Evolutionary conservation across 2,329 filamentous ascomycete genomes (phyloP).

Genomic region (Sarocladium strictum): DNA sequence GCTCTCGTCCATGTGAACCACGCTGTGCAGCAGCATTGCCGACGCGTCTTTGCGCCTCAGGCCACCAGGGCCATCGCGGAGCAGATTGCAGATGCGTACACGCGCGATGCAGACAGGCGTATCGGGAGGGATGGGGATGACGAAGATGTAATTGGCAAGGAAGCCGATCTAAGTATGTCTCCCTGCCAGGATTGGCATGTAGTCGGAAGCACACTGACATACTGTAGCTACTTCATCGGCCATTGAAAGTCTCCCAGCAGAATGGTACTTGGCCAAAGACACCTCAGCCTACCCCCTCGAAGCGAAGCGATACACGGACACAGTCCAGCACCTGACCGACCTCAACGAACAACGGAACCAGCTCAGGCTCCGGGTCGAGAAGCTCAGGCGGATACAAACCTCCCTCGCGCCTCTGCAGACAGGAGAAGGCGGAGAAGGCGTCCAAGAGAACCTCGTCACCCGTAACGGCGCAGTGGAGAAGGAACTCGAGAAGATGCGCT

Average conservation of each 20-base stretch:
- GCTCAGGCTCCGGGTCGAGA: conserved; percentile 35
- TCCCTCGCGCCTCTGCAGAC: conserved; percentile 39
- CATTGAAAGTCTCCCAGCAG: conserved; percentile 39
- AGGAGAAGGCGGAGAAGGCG: conserved; percentile 24
- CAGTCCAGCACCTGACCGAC: conserved; percentile 40
- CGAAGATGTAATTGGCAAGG: conserved; percentile 30
- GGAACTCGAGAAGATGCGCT: conserved; percentile 61
- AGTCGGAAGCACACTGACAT: background rate
- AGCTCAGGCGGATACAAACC: conserved; percentile 41
- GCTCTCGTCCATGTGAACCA: conserved; percentile 55
- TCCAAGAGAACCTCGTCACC: conserved; percentile 63
- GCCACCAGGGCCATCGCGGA: conserved; percentile 67
- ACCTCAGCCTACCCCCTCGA: conserved; percentile 34
- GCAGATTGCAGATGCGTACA: conserved; percentile 64
- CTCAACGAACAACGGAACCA: conserved; percentile 36
- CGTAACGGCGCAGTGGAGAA: conserved; percentile 58
- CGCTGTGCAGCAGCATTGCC: conserved; percentile 56
- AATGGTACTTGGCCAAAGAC: conserved; percentile 39
- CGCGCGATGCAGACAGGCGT: conserved; percentile 36
- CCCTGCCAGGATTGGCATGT: background rate
- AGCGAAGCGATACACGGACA: conserved; percentile 44
- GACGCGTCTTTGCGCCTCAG: conserved; percentile 60
- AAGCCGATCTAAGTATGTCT: conserved; percentile 39
- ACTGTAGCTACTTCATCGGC: conserved; percentile 32
- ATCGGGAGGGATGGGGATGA: conserved; percentile 26